Evolutionary conservation across 805 yeast species (phyloP), one percentile per base, ranked within the genome.

Genomic region (Tanozyma kutaoensis): DNA sequence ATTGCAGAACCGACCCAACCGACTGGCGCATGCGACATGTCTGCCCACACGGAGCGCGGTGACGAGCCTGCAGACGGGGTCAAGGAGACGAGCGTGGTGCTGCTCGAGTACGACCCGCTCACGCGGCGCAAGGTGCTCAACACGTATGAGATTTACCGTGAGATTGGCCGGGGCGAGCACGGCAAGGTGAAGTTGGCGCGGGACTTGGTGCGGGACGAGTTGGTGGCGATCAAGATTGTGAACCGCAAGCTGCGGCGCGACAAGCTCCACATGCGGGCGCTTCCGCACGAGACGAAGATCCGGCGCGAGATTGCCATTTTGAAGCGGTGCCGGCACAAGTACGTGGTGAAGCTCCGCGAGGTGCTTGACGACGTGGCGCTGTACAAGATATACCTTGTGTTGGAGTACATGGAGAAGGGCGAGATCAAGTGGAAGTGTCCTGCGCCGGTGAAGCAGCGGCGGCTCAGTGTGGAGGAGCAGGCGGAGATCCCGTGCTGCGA

Each of bases 101-200:
- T 66, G 20, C 66, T 88, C 21, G 94, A 86, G 39, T 85, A 82
- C 52, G 95, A 91, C 49, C 96, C 97, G 0, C 67, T 78, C 4
- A 72, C 77, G 1, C 74, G 77, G 34, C 69, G 91, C 27, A 80
- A 86, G 46, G 72, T 77, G 20, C 62, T 91, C 34, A 91, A 91
- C 52, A 74, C 93, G 0, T 91, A 86, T 47, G 98, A 91, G 50
- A 80, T 91, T 20, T 53, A 85, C 17, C 63, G 68, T 15, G 96
- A 86, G 53, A 62, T 91, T 16, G 98, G 98, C 8, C 65, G 80
- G 20, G 98, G 98, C n/a, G 95, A 86, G 49, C 97, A 88, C 52
- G 97, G 98, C n/a, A 88, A 84, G 49, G 98, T 91, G 23, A 91
- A 91, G 48, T 62, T 91, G 12, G 98, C 93, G 0, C 69, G 69